Evolutionary conservation across 371 early-diverging fungal species (phyloP), one percentile per base, ranked within the genome.

Genomic region (Circinella minor): DNA sequence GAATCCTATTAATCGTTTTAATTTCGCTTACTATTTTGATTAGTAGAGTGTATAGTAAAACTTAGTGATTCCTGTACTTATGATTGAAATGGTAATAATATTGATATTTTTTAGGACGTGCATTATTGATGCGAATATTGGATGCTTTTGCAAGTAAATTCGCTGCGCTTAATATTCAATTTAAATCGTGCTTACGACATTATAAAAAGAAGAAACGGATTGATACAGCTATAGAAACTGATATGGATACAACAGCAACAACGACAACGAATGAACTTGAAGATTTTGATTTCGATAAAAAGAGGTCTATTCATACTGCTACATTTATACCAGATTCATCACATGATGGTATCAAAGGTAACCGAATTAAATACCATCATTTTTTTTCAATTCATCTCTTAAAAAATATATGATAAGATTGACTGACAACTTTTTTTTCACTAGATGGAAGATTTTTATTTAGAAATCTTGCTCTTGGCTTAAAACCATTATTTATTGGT

Each of bases 141-240:
- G 92, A 94, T 67, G 89, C 95, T 0, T 94, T 95, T 80, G 86
- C 90, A 13, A 86, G 81, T 67, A 94, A 94, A 76, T 91, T 95
- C 70, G 87, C 89, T 8, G 84, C 94, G 0, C 63, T 96, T 27
- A 92, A 92, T 66, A 78, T 86, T 57, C 81, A 88, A 20, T 89
- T 90, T 63, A 78, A 82, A 4, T 66, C 77, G 0, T 86, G 82
- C 62, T 75, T 86, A 63, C 88, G 86, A 43, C 89, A 88, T 43
- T 83, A 82, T 54, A 71, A 79, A 38, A 82, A 77, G 67, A 81
- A 77, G 62, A 85, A 79, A 61, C 62, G 66, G 43, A 37, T 65
- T 7, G 71, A 69, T 48, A 76, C 17, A 60, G 61, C 65, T 17
- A 55, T 65, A 11, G 63, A 76, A 7, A 36, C 71, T 18, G 74